A percentile compares a stretch with the other conserved stretches of the same genome.
phyloP scores from a whole-genome alignment of 768 basidiomycete genomes.

The Trametes villosa region DNA sequence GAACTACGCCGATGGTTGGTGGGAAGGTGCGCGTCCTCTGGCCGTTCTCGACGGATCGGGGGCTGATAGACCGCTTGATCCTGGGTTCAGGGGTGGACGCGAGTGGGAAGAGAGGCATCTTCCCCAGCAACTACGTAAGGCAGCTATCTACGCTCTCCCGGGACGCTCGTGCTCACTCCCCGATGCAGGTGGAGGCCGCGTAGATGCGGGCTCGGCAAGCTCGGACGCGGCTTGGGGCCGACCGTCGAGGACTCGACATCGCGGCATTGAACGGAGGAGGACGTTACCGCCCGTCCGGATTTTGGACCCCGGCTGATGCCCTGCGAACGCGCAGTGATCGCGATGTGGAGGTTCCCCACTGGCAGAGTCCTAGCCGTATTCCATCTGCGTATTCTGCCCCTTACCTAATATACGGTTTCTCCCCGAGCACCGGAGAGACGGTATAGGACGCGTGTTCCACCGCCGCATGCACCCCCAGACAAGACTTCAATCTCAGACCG shows the following conservation, averaged over 20 bases:
- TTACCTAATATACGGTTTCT: constrained; percentile 25
- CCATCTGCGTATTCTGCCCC: constrained; percentile 1
- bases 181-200: constrained; percentile 52
- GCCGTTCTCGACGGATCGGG: constrained; percentile 1
- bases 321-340: constrained; percentile 17
- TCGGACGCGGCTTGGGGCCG: background rate
- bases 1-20: constrained; percentile 81
- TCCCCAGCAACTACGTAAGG: constrained; percentile 88
- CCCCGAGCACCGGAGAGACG: constrained; percentile 1
- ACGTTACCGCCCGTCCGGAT: background rate
- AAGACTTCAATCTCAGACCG: background rate
- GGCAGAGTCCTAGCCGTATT: background rate
- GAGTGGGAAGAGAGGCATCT: constrained; percentile 72
- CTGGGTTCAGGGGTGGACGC: constrained; percentile 57
- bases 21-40: constrained; percentile 63
- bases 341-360: background rate
- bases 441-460: background rate
- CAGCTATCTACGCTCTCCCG: background rate
- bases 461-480: background rate
- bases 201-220: too few relatives aligned
- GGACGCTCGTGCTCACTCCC: constrained; percentile 15
- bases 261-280: constrained; percentile 6
- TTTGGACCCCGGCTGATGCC: constrained; percentile 7
- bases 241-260: background rate
- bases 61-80: constrained; percentile 24